Base-by-base conservation (phyloP, 768 basidiomycete genomes). In the Leccinum subtestaceum region DNA sequence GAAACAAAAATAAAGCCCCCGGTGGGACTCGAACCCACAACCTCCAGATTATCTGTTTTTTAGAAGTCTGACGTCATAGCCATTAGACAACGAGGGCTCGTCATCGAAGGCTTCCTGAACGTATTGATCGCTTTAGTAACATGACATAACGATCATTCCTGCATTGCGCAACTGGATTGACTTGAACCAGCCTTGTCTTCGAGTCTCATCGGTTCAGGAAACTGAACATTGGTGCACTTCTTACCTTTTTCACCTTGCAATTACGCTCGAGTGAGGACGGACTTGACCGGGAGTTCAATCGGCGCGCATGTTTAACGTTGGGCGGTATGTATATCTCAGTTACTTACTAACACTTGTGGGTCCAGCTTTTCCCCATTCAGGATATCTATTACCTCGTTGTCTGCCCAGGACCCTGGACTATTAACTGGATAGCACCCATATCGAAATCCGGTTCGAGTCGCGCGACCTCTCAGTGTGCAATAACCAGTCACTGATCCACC, bases 61-160 rank as follows among this genome's bases (percentile, higher is more conserved):
- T 32, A 89, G 87, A 89, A 89, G 87, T 89, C 87, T 89, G 87
- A 88, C 87, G 87, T 88, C 87, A 89, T 89, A 86, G 78, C 87
- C 87, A 89, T 89, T 88, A 89, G 86, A 88, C 87, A 86, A 89
- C 84, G 81, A 80, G 87, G 86, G 87, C 87, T 62, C 68, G 29
- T 4, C n/a, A 38, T 0, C 11, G 9, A 6, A 2, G 0, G 2
- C 1, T 4, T 6, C 31, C n/a, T 49, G 23, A 46, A 55, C n/a
- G 6, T 45, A n/a, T 53, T 54, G 49, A 34, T 3, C 27, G 5
- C 32, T 21, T 1, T 9, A 34, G 19, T 7, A n/a, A 34, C 11
- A 10, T 25, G 23, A 32, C 29, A 56, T 31, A 34, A 50, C 25
- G 45, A 46, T 21, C 21, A 21, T 12, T 11, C 4, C 7, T 13